Percentiles rank a stretch among this genome's conserved stretches.
phyloP scores from a whole-genome alignment of 176 grass and related monocot genomes.

The Eragrostis nindensis region DNA sequence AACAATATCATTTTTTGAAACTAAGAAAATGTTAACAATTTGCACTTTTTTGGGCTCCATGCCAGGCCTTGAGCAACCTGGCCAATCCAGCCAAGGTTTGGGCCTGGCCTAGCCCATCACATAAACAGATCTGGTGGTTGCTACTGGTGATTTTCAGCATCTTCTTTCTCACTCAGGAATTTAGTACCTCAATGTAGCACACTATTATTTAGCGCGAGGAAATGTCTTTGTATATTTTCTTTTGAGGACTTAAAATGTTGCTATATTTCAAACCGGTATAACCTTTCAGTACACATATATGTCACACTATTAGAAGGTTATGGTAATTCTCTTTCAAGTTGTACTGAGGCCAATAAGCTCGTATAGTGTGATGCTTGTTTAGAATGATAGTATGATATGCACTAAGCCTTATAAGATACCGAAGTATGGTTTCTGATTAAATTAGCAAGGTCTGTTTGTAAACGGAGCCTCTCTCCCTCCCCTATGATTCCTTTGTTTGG shows the following conservation, averaged over 20 bases:
- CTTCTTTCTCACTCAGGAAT: slow-evolving; percentile 3
- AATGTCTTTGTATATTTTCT: slow-evolving; percentile 6
- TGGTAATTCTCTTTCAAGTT: slow-evolving; percentile 25
- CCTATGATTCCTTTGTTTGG: neutral
- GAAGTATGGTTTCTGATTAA: neutral
- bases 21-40: neutral
- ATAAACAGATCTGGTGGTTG: neutral
- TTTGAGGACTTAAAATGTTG: neutral
- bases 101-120: neutral
- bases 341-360: neutral
- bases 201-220: neutral
- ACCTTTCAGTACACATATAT: neutral
- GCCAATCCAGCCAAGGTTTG: neutral
- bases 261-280: slow-evolving; percentile 20
- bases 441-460: neutral
- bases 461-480: neutral
- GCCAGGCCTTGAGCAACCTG: neutral
- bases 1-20: neutral
- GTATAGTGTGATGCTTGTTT: neutral
- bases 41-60: neutral
- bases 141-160: neutral
- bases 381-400: neutral
- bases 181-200: neutral
- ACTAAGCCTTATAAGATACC: neutral
- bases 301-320: neutral